Percentiles rank a stretch among this genome's conserved stretches.
phyloP scores from a whole-genome alignment of 2,329 filamentous ascomycete species.

The Arthroderma sp. region DNA sequence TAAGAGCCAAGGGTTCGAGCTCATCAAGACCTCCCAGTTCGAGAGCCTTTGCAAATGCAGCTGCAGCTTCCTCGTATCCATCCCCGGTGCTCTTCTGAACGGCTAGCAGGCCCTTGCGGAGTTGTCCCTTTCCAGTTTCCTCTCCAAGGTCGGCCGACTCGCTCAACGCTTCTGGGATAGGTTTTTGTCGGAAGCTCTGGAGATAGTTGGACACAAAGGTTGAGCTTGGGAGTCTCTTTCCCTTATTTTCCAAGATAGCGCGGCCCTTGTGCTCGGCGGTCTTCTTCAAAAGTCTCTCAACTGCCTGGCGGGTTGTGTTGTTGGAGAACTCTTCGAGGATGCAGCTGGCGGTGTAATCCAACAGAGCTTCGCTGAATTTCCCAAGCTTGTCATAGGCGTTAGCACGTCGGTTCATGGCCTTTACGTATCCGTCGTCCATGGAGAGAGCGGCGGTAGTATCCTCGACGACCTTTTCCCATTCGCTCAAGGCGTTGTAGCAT shows the following conservation, averaged over 20 bases:
- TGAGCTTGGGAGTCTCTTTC: conserved; percentile 79
- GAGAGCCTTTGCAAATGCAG: conserved; percentile 76
- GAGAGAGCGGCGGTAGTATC: conserved; percentile 90
- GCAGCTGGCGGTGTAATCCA: conserved; percentile 97
- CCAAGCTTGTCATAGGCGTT: conserved; percentile 92
- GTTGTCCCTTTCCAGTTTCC: conserved; percentile 67
- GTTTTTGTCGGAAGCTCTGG: conserved; percentile 84
- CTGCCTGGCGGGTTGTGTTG: conserved; percentile 71
- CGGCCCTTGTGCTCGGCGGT: conserved; percentile 91
- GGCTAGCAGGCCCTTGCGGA: conserved; percentile 69
- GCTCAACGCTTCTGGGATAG: conserved; percentile 67
- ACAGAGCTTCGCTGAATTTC: conserved; percentile 81
- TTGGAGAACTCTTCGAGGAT: conserved; percentile 98
- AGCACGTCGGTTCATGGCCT: conserved; percentile 90
- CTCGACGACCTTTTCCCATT: conserved; percentile 94
- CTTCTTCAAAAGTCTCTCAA: conserved; percentile 90
- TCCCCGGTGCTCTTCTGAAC: conserved; percentile 79
- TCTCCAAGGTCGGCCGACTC: conserved; percentile 65
- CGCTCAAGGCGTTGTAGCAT: conserved; percentile 82
- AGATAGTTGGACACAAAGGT: conserved; percentile 98
- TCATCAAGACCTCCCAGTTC: conserved; percentile 68
- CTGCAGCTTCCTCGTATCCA: conserved; percentile 77
- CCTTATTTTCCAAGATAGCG: conserved; percentile 67
- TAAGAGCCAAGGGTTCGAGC: conserved; percentile 82
- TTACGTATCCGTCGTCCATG: conserved; percentile 91